Conservation (phyloP, 257 asterid genomes). For the Capsicum chinense region DNA sequence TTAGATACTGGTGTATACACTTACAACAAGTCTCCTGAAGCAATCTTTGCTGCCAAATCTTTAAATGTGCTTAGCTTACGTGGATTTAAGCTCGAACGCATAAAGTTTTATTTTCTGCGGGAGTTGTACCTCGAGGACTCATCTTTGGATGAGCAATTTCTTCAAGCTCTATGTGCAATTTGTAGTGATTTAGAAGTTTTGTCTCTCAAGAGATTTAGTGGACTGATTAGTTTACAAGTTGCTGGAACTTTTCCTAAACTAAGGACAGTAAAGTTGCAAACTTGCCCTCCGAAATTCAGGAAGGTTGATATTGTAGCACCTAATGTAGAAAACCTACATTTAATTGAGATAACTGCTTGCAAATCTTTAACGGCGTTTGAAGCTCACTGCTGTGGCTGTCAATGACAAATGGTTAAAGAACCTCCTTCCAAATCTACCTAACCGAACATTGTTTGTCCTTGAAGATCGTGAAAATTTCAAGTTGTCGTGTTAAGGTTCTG, state of each 20-base stretch:
- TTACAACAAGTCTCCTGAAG: neutral
- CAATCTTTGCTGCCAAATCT: neutral
- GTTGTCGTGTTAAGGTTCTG: neutral
- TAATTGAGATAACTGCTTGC: slow-evolving; percentile 21
- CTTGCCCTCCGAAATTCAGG: neutral
- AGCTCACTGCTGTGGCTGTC: neutral
- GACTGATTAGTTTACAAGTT: slow-evolving; percentile 12
- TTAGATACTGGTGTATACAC: neutral
- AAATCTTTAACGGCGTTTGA: neutral
- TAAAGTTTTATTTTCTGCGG: neutral
- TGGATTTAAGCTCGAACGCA: slow-evolving; percentile 2
- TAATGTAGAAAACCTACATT: neutral
- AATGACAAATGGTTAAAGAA: neutral
- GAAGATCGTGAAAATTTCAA: slow-evolving; percentile 22
- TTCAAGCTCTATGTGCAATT: neutral
- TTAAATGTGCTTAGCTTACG: slow-evolving; percentile 17
- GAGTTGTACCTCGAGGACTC: neutral
- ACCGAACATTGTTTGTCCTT: neutral
- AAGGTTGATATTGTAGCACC: slow-evolving; percentile 9
- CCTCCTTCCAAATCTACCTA: neutral
- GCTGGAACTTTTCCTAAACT: neutral
- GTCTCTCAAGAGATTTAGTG: neutral
- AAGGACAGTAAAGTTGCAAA: neutral
- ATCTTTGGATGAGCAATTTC: neutral
- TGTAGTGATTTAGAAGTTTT: slow-evolving; percentile 22